Base-by-base conservation (phyloP, 768 basidiomycete species). In the Rhodotorula kratochvilovae region DNA sequence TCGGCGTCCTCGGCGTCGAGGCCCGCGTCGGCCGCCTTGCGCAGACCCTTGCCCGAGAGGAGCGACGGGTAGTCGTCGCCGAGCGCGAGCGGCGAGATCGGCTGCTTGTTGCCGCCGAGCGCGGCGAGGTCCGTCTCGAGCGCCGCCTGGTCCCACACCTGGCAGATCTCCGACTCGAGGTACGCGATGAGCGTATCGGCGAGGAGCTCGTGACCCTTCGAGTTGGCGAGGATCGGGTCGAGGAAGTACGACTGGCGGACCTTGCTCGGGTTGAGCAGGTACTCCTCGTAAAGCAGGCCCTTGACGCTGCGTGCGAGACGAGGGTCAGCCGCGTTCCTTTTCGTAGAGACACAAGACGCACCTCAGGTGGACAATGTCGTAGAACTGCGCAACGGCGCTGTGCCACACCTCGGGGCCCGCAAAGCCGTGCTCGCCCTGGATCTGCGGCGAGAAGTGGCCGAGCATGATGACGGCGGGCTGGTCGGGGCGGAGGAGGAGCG, bases 351-450 rank as follows among this genome's bases (percentile, higher is more conserved):
- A 6, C 1, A 16, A 2, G 1, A 71, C 82, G 53, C 57, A 86
- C 87, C 85, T 87, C 77, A 99, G 83, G 79, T 98, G 91, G 0
- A 95, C 94, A 36, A 97, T 87, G 79, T 99, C 96, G 82, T 99
- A 99, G 83, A 92, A 98, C 79, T 94, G 92, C 3, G 96, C 91
- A 1, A 97, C 93, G 67, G 89, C 82, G 73, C 85, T 88, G 80
- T 99, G 95, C 84, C 87, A 87, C 76, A 91, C 87, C 78, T 96
- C 94, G 2, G 94, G 90, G 3, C 95, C 94, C 6, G 87, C 87
- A 78, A 90, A 96, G 3, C 93, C 94, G 76, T 91, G 83, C 31
- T 84, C 81, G 48, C 85, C 83, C 76, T 94, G 90, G 1, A 89
- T 78, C 77, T 99, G 92, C 0, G 94, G 90, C 64, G 86, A 87